These are phyloP conservation scores for Suillus ampliporus DNA, from an alignment of 768 basidiomycete species.

Conservation along the genomic window DNA sequence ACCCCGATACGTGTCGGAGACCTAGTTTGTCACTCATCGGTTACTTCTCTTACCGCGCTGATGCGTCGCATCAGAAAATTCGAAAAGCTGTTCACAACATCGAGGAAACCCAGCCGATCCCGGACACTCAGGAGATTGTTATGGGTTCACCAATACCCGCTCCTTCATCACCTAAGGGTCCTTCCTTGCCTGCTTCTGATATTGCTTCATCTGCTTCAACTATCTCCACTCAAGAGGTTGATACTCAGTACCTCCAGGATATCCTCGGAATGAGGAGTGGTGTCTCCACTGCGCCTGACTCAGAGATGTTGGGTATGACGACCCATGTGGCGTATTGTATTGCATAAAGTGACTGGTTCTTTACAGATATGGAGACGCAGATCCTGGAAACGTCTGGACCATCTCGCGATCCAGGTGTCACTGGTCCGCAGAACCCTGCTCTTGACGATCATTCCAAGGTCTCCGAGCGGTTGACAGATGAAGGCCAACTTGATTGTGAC, in stretches of 20 bases:
- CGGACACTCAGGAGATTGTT: constrained; percentile 36
- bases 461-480: constrained; percentile 27
- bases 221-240: constrained; percentile 35
- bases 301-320: constrained; percentile 54
- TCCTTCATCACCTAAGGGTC: constrained; percentile 14
- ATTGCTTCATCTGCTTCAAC: constrained; percentile 22
- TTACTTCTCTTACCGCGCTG: background rate
- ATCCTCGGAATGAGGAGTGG: constrained; percentile 25
- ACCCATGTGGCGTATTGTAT: background rate
- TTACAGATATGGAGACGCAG: constrained; percentile 41
- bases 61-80: constrained; percentile 14
- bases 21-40: constrained; percentile 47
- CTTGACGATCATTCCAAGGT: constrained; percentile 17
- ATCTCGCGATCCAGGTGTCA: constrained; percentile 11
- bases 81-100: constrained; percentile 34
- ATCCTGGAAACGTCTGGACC: constrained; percentile 20
- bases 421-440: background rate
- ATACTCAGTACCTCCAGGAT: constrained; percentile 47
- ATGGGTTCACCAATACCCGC: constrained; percentile 31
- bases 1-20: constrained; percentile 62
- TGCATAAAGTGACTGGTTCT: background rate
- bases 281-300: constrained; percentile 33
- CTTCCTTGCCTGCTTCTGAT: constrained; percentile 36
- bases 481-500: constrained; percentile 64
- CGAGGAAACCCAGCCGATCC: constrained; percentile 60